Evolutionary conservation across 257 asterid species (phyloP).

Genomic region (Gentiana straminea): DNA sequence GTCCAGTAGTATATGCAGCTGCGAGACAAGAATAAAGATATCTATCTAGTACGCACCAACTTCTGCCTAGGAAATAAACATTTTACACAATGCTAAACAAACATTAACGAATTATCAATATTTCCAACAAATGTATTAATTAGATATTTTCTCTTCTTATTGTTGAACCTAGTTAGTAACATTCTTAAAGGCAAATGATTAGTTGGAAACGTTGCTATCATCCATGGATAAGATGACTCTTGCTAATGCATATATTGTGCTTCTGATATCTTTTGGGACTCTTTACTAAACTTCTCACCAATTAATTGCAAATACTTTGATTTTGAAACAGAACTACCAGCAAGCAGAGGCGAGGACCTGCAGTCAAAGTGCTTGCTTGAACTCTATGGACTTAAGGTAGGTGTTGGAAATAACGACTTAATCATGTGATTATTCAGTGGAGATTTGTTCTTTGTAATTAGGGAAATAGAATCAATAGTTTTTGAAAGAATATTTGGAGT

Average conservation of each 20-base stretch:
- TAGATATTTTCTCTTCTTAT: background rate
- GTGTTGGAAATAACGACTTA: background rate
- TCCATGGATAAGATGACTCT: background rate
- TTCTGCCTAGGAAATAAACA: too few relatives aligned
- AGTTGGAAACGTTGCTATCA: background rate
- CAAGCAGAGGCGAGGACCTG: slow-evolving; percentile 93
- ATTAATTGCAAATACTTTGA: slow-evolving; percentile 9
- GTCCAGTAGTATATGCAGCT: too few relatives aligned
- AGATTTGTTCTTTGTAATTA: background rate
- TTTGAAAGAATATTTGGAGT: too few relatives aligned
- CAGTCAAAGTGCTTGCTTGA: slow-evolving; percentile 95
- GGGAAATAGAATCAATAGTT: too few relatives aligned
- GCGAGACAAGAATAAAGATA: too few relatives aligned
- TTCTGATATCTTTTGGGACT: background rate
- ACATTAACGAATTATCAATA: too few relatives aligned
- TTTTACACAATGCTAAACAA: too few relatives aligned
- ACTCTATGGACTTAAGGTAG: slow-evolving; percentile 96
- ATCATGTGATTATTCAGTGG: background rate
- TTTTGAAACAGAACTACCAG: slow-evolving; percentile 63
- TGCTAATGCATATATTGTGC: background rate
- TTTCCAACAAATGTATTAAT: background rate
- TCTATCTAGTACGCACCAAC: too few relatives aligned
- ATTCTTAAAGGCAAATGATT: background rate
- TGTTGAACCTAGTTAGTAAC: background rate
- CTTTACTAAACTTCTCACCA: background rate